phyloP scores from a whole-genome alignment of 2,329 filamentous ascomycete genomes.

The Aurifilum marmelostoma region DNA sequence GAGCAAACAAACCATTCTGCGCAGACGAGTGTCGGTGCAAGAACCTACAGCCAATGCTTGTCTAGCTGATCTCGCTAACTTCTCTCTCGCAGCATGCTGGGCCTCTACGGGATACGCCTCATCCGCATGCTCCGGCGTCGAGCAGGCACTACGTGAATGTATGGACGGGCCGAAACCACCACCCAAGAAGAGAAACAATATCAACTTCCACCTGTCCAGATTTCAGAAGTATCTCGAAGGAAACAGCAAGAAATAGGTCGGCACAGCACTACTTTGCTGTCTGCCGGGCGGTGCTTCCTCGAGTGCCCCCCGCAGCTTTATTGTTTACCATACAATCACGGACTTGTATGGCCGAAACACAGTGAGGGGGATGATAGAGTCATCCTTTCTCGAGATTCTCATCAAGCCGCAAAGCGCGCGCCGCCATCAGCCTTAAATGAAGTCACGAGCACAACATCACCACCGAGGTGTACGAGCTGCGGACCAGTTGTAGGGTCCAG shows the following conservation, averaged over 20 bases:
- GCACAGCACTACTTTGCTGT: no score
- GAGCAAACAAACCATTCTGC: not conserved
- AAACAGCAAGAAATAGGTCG: constrained; percentile 46
- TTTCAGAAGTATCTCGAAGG: constrained; percentile 72
- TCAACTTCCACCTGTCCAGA: constrained; percentile 90
- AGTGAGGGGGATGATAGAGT: not conserved
- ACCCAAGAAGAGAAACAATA: constrained; percentile 65
- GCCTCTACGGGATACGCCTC: constrained; percentile 74
- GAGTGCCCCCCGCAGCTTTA: not conserved
- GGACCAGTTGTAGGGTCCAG: not conserved
- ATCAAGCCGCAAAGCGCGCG: not conserved
- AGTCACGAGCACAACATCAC: not conserved
- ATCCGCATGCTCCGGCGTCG: constrained; percentile 60
- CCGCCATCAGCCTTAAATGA: not conserved
- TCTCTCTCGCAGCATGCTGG: constrained; percentile 69
- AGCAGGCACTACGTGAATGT: constrained; percentile 64
- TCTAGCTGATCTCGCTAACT: constrained; percentile 17
- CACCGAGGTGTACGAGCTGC: no score
- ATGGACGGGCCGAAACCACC: constrained; percentile 76
- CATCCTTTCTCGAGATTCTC: not conserved
- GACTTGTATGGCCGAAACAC: not conserved
- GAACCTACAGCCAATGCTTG: not conserved
- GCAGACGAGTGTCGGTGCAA: constrained; percentile 5
- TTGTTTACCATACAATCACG: not conserved
- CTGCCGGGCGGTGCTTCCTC: not conserved